phyloP scores from a whole-genome alignment of 306 rosid species.

The Cicer arietinum region DNA sequence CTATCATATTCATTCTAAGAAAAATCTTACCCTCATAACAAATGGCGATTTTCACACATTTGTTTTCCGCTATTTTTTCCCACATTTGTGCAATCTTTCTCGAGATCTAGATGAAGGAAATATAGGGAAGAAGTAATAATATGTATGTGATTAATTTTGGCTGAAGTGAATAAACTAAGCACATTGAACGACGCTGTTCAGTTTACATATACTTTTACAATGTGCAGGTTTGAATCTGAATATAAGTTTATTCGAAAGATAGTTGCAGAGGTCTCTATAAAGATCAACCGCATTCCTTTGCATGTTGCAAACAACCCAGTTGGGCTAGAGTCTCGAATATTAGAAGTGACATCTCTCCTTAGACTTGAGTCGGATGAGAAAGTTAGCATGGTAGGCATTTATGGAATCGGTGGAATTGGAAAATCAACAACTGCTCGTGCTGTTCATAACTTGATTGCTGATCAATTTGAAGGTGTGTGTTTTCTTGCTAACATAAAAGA shows the following conservation, averaged over 20 bases:
- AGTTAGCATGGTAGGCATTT: background rate
- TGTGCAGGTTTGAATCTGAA: background rate
- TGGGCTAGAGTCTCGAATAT: background rate
- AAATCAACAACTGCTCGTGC: slow-evolving; percentile 36
- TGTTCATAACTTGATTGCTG: slow-evolving; percentile 6
- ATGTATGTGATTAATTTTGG: background rate
- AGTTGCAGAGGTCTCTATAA: background rate
- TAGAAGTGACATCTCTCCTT: slow-evolving; percentile 9
- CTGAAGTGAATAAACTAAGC: background rate
- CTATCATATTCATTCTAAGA: background rate
- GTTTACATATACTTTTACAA: background rate
- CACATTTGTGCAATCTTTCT: background rate
- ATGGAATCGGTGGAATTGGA: slow-evolving; percentile 14
- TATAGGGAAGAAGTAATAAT: background rate
- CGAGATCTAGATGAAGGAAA: background rate
- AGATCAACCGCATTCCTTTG: background rate
- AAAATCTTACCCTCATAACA: background rate
- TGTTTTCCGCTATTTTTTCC: background rate
- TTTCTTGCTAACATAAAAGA: slow-evolving; percentile 5
- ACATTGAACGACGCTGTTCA: background rate
- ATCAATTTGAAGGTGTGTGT: slow-evolving; percentile 22
- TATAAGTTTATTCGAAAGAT: slow-evolving; percentile 15
- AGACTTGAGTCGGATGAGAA: background rate
- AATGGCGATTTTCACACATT: background rate
- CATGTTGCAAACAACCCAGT: slow-evolving; percentile 14